Evolutionary conservation across 306 rosid genomes (phyloP), one percentile per base, ranked within the genome.

Genomic region (Rubus idaeus): DNA sequence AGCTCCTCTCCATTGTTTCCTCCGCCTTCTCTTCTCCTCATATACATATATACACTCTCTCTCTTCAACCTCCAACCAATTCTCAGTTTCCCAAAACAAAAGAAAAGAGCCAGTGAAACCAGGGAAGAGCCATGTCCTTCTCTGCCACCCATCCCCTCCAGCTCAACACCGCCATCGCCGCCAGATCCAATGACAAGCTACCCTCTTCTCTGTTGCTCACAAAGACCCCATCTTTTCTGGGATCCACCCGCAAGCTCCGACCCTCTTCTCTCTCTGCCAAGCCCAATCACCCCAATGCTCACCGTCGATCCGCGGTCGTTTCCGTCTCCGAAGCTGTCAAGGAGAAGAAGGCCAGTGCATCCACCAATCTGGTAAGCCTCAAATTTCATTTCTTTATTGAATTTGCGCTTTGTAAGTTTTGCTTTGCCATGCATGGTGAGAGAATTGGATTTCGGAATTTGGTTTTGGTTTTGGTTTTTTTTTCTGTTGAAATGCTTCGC

Each of bases 171-270:
- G 17, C 85, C 67, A 30, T 83, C 75, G 14, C 87, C 4, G 57
- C 86, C 88, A 92, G 97, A 95, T 89, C 98, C 92, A 87, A 81
- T 84, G 85, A 81, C 74, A 75, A 47, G 60, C 20, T 17, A 14
- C 89, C 88, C 75, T 26, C 77, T 39, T 44, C 74, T 47, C 66
- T 83, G 40, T 75, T 86, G 8, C 71, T 87, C 5, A 46, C 71
- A 68, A 58, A 68, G 76, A 11, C 76, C 73, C 68, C 89, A 62
- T 75, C 92, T 75, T 96, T 91, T 68, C 81, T 92, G 73, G 97
- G 97, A 89, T 91, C 98, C 78, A 71, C 85, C 21, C 85, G 63
- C 58, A 87, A 80, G 75, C 84, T 92, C 77, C 90, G 97, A 23
- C 50, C 75, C 82, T 73, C 61, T 75, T 61, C 88, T 81, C 41